phyloP scores from a whole-genome alignment of 768 basidiomycete species.

The Boletus reticulatus region DNA sequence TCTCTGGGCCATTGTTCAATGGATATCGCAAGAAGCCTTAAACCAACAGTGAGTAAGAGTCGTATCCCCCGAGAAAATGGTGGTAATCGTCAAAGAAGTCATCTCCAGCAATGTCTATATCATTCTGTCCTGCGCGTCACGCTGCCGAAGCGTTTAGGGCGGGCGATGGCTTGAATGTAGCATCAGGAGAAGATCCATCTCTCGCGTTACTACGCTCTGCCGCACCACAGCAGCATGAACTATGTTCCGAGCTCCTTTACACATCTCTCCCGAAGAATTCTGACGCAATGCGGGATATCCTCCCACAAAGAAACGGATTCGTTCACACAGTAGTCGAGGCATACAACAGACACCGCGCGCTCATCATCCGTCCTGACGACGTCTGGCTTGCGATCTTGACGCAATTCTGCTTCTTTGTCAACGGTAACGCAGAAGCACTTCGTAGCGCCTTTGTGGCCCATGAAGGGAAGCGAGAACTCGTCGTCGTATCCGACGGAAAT shows the following conservation, averaged over 20 bases:
- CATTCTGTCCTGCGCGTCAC: not conserved
- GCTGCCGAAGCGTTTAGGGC: not conserved
- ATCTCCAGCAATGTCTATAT: not conserved
- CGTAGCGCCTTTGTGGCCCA: slow-evolving; percentile 20
- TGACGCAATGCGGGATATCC: slow-evolving; percentile 3
- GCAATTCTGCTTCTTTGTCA: slow-evolving; percentile 37
- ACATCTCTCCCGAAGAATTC: not conserved
- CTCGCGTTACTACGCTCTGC: not conserved
- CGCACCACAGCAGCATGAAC: not conserved
- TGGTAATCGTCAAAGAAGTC: not conserved
- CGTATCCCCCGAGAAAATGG: not conserved
- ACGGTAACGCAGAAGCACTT: slow-evolving; percentile 31
- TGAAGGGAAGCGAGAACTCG: slow-evolving; percentile 21
- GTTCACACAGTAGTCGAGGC: slow-evolving; percentile 24
- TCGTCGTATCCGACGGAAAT: slow-evolving; percentile 4
- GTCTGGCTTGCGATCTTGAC: slow-evolving; percentile 34
- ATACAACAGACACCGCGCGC: slow-evolving; percentile 26
- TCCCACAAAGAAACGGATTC: slow-evolving; percentile 27
- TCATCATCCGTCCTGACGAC: slow-evolving; percentile 46
- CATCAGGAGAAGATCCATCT: not conserved
- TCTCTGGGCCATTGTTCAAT: not conserved
- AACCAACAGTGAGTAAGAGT: not conserved
- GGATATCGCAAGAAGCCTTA: not conserved
- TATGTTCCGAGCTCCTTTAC: not conserved
- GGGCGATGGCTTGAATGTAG: not conserved